A percentile compares a stretch with the other conserved stretches of the same genome.
phyloP scores from a whole-genome alignment of 805 yeast genomes.

The Starmerella asiatica region DNA sequence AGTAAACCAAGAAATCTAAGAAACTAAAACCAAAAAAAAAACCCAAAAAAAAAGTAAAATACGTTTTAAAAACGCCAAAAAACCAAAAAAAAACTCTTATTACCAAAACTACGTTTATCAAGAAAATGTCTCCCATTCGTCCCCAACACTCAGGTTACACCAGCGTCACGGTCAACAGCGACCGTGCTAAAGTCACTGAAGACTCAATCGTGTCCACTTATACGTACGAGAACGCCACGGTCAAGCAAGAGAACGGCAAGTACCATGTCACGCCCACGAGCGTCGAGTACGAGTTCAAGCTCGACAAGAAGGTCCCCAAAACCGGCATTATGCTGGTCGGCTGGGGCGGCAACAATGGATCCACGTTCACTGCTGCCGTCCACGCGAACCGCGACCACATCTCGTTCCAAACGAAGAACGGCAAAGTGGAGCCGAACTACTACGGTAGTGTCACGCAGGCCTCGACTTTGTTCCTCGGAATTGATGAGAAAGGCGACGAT shows the following conservation, averaged over 20 bases:
- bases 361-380: constrained; percentile 74
- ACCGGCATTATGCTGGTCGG: constrained; percentile 86
- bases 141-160: constrained; percentile 27
- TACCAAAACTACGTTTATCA: constrained; percentile 9
- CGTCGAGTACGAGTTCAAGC: constrained; percentile 70
- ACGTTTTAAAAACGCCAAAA: constrained; percentile 1
- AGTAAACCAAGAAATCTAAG: constrained; percentile 23
- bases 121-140: constrained; percentile 20
- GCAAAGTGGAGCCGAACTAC: constrained; percentile 63
- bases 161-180: constrained; percentile 42
- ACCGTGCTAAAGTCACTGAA: constrained; percentile 38
- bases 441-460: constrained; percentile 92
- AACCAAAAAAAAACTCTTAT: constrained; percentile 6
- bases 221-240: constrained; percentile 64
- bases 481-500: constrained; percentile 69
- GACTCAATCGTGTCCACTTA: constrained; percentile 43
- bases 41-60: constrained; percentile 2
- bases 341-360: constrained; percentile 92
- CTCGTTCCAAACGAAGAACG: constrained; percentile 69
- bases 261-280: constrained; percentile 56
- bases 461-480: constrained; percentile 78
- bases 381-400: constrained; percentile 73
- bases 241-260: constrained; percentile 40
- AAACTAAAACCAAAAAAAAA: constrained; percentile 21
- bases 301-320: constrained; percentile 68